phyloP scores from a whole-genome alignment of 1,139 yeast species.

The Taphrina wiesneri region DNA sequence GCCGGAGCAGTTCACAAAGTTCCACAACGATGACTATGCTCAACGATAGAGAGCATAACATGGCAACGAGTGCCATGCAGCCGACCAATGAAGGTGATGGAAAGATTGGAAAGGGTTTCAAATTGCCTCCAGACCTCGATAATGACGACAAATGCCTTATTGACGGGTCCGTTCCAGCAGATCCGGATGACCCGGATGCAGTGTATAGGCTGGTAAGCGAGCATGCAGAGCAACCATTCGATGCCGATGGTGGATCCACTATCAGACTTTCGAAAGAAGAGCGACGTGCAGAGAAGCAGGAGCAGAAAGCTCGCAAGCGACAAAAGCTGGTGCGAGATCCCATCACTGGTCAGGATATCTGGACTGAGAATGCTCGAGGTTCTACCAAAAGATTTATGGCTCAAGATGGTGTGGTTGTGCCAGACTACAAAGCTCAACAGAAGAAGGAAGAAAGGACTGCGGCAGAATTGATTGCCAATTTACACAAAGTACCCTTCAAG shows the following conservation, averaged over 20 bases:
- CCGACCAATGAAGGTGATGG: constrained; percentile 3
- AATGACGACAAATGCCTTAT: background rate
- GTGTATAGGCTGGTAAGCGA: constrained; percentile 8
- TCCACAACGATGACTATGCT: background rate
- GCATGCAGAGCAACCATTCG: background rate
- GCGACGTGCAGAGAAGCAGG: constrained; percentile 10
- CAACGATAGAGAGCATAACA: background rate
- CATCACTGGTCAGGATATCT: constrained; percentile 20
- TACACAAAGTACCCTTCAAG: constrained; percentile 29
- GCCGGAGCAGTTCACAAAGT: background rate
- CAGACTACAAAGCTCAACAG: background rate
- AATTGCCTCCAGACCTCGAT: background rate
- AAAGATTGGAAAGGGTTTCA: constrained; percentile 4
- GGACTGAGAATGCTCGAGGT: constrained; percentile 29
- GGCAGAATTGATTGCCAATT: constrained; percentile 12
- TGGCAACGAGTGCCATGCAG: constrained; percentile 6
- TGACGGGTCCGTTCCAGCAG: constrained; percentile 2
- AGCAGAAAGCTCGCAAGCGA: constrained; percentile 10
- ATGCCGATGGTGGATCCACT: background rate
- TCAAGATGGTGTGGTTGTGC: constrained; percentile 17
- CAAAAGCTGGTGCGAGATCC: constrained; percentile 29
- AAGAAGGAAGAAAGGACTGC: constrained; percentile 7
- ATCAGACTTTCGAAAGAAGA: constrained; percentile 18
- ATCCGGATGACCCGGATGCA: constrained; percentile 19
- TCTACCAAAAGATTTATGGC: constrained; percentile 12